phyloP scores from a whole-genome alignment of 768 basidiomycete genomes.

The Chalciporus pseudorubinellus region DNA sequence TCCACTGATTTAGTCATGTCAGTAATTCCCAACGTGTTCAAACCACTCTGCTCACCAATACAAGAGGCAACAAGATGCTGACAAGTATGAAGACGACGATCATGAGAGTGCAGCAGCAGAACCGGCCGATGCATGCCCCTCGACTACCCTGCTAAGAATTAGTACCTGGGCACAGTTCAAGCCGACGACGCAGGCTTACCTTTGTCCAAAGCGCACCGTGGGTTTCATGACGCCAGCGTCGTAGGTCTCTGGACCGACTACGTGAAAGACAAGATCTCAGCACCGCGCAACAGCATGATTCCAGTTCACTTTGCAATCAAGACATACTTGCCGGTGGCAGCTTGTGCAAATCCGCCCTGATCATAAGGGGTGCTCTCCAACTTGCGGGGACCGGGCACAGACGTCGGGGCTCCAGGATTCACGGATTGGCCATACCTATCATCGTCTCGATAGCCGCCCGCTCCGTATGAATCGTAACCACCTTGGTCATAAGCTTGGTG shows the following conservation, averaged over 20 bases:
- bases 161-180: not conserved
- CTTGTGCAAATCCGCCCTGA: conserved; percentile 40
- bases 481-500: conserved; percentile 55
- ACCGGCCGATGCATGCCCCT: conserved; percentile 59
- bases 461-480: conserved; percentile 30
- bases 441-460: conserved; percentile 39
- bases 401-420: conserved; percentile 11
- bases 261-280: conserved; percentile 7
- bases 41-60: conserved; percentile 49
- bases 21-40: conserved; percentile 1
- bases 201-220: conserved; percentile 70
- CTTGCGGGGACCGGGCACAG: conserved; percentile 23
- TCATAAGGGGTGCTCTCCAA: conserved; percentile 40
- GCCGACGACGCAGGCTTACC: conserved; percentile 33
- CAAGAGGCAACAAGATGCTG: conserved; percentile 63
- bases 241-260: conserved; percentile 35
- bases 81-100: conserved; percentile 60
- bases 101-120: conserved; percentile 76
- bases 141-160: conserved; percentile 50
- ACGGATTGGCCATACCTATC: conserved; percentile 20
- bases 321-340: conserved; percentile 30
- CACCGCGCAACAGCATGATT: not conserved
- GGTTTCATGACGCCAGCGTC: conserved; percentile 52
- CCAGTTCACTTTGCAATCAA: not conserved
- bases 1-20: conserved; percentile 52